Percentiles rank a stretch among this genome's conserved stretches.
These are phyloP conservation scores for Discostella stelligeroides DNA, from an alignment of 108 stramenopile genomes.

Conservation along the genomic window DNA sequence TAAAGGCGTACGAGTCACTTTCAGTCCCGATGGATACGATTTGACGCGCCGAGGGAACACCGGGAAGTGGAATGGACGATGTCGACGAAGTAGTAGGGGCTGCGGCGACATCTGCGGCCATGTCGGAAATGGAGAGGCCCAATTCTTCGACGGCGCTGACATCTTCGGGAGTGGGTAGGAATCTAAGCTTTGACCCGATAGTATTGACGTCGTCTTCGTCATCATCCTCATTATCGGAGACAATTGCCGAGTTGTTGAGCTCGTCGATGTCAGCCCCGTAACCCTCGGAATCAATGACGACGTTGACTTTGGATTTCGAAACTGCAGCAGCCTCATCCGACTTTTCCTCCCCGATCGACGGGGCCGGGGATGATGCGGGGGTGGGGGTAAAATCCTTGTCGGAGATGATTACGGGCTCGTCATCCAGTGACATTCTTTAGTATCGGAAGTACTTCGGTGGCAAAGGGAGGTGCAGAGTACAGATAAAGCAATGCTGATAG, in stretches of 20 bases:
- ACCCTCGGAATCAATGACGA: neutral
- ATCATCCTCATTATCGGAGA: constrained; percentile 3
- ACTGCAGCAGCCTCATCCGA: too few species aligned
- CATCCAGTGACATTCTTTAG: constrained; percentile 21
- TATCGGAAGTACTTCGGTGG: too few species aligned
- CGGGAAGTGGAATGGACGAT: neutral
- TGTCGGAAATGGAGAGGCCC: constrained; percentile 4
- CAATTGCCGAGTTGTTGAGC: constrained; percentile 12
- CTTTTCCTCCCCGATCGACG: too few species aligned
- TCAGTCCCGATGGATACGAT: constrained; percentile 88
- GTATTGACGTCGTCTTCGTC: neutral
- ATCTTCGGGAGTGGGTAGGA: constrained; percentile 15
- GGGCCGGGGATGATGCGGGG: neutral
- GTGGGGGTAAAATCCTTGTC: constrained; percentile 35
- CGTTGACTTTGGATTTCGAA: constrained; percentile 1
- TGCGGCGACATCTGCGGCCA: neutral
- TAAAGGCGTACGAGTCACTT: constrained; percentile 79
- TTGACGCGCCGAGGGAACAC: constrained; percentile 58
- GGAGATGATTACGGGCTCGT: constrained; percentile 42
- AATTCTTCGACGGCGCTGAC: constrained; percentile 19
- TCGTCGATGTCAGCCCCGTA: neutral
- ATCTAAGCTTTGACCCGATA: constrained; percentile 5
- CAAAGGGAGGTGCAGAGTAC: too few species aligned
- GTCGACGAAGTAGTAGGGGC: neutral
- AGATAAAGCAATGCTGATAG: too few species aligned